These are phyloP conservation scores for Colletotrichum higginsianum DNA, from an alignment of 2,329 filamentous ascomycete genomes.

Conservation along the genomic window DNA sequence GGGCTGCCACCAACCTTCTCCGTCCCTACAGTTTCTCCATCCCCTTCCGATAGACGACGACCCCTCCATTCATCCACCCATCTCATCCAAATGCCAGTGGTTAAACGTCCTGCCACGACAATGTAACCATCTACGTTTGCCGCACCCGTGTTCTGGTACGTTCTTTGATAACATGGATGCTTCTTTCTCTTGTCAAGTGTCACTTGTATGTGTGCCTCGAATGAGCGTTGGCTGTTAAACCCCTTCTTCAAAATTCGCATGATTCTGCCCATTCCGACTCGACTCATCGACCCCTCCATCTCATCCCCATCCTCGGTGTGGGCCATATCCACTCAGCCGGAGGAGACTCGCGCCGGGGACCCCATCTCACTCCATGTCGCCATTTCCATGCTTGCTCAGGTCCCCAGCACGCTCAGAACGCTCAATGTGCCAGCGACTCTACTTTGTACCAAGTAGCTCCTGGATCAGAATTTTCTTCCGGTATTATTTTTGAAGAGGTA, in stretches of 20 bases:
- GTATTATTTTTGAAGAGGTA: too few species aligned
- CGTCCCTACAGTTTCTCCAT: background rate
- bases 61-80: slow-evolving; percentile 5
- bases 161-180: background rate
- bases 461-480: background rate
- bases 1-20: slow-evolving; percentile 10
- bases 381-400: background rate
- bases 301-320: slow-evolving; percentile 30
- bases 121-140: slow-evolving; percentile 10
- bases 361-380: background rate
- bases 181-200: background rate
- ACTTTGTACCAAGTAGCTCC: background rate
- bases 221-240: background rate
- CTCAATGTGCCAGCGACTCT: background rate
- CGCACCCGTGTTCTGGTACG: slow-evolving; percentile 14
- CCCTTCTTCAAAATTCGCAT: background rate
- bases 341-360: slow-evolving; percentile 16
- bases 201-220: too few species aligned
- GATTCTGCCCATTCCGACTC: background rate
- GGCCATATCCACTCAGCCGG: slow-evolving; percentile 11
- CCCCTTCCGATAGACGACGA: background rate
- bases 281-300: slow-evolving; percentile 19
- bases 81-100: background rate
- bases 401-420: too few species aligned
- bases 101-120: background rate